Conservation (phyloP, 2,329 filamentous ascomycete species). For the Cladobotryum mycophilum region DNA sequence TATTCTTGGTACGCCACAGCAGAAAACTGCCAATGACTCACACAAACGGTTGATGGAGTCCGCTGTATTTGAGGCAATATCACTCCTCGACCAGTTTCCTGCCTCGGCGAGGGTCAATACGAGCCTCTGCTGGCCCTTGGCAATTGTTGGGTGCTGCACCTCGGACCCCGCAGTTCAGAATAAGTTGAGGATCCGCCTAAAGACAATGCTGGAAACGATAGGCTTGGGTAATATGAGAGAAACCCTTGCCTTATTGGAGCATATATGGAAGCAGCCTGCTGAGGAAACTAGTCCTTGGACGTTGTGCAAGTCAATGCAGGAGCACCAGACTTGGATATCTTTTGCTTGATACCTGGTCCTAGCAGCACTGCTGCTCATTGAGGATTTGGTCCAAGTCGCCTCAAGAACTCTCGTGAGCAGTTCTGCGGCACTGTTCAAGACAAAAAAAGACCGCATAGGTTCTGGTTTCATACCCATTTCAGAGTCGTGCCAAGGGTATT, state of each 20-base stretch:
- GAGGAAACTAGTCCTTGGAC: slow-evolving; percentile 35
- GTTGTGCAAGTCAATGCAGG: slow-evolving; percentile 38
- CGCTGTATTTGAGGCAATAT: slow-evolving; percentile 25
- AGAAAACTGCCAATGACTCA: slow-evolving; percentile 14
- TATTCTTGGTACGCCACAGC: slow-evolving; percentile 25
- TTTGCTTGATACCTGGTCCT: slow-evolving; percentile 31
- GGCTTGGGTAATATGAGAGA: slow-evolving; percentile 41
- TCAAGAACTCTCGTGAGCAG: too few relatives aligned
- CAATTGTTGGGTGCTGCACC: slow-evolving; percentile 32
- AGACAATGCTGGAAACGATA: slow-evolving; percentile 30
- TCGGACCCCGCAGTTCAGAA: slow-evolving; percentile 29
- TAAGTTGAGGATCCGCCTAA: slow-evolving; percentile 27
- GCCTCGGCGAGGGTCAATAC: slow-evolving; percentile 31
- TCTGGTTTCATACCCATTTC: too few relatives aligned
- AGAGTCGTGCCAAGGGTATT: too few relatives aligned
- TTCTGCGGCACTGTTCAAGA: background rate
- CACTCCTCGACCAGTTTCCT: slow-evolving; percentile 26
- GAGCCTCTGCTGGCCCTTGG: slow-evolving; percentile 34
- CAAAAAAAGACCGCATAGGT: background rate
- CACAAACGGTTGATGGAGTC: slow-evolving; percentile 22
- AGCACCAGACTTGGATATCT: slow-evolving; percentile 42
- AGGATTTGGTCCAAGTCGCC: too few relatives aligned
- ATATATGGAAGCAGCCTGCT: slow-evolving; percentile 33
- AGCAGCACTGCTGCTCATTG: background rate
- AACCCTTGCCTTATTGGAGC: slow-evolving; percentile 35